phyloP scores from a whole-genome alignment of 495 filamentous ascomycete species.

The Podospora didyma region DNA sequence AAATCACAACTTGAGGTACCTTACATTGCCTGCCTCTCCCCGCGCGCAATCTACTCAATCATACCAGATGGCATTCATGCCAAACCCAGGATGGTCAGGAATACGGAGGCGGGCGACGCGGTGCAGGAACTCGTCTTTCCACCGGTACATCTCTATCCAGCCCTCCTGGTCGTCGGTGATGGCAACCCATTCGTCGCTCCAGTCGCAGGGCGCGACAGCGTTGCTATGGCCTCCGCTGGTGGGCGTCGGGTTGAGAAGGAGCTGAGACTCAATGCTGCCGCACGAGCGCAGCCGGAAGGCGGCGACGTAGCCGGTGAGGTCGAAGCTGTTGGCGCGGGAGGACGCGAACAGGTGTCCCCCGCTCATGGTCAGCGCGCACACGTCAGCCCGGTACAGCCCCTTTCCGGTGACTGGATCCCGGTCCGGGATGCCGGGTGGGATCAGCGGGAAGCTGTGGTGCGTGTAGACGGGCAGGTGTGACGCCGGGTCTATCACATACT shows the following conservation, averaged over 20 bases:
- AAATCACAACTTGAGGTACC: no score
- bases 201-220: slow-evolving; percentile 72
- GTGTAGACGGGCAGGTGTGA: slow-evolving; percentile 82
- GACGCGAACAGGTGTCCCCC: slow-evolving; percentile 74
- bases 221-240: slow-evolving; percentile 85
- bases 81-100: slow-evolving; percentile 69
- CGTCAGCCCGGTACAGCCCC: slow-evolving; percentile 70
- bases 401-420: slow-evolving; percentile 37
- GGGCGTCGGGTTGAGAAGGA: slow-evolving; percentile 76
- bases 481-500: slow-evolving; percentile 72
- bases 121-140: slow-evolving; percentile 71
- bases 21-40: no score
- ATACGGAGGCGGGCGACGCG: slow-evolving; percentile 71
- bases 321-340: slow-evolving; percentile 69
- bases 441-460: slow-evolving; percentile 67
- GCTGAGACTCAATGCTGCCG: slow-evolving; percentile 70
- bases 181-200: slow-evolving; percentile 80
- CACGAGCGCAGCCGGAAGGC: slow-evolving; percentile 67
- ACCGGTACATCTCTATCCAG: slow-evolving; percentile 81
- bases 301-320: slow-evolving; percentile 74
- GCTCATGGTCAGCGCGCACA: slow-evolving; percentile 62
- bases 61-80: slow-evolving; percentile 91
- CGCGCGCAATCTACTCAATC: slow-evolving; percentile 46
- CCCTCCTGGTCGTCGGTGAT: slow-evolving; percentile 82
- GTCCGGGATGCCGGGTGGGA: slow-evolving; percentile 60